Base-by-base conservation (phyloP, 495 filamentous ascomycete genomes). In the Penicillium pulvis region DNA sequence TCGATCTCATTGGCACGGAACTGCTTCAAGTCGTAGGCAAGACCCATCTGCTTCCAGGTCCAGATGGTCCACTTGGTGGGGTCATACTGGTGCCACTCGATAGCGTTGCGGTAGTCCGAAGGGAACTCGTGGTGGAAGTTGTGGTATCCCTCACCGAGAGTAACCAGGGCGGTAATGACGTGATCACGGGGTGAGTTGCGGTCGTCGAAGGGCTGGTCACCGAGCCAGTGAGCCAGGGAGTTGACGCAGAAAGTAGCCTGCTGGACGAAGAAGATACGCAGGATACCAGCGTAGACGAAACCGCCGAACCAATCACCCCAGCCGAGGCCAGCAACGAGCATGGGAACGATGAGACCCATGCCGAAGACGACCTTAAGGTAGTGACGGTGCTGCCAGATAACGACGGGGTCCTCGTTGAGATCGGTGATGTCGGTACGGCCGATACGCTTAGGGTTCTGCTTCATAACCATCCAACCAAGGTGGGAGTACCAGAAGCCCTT, bases 71-170 rank as follows among this genome's bases (percentile, higher is more conserved):
- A 97, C 83, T 98, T 98, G 74, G 94, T 98, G 20, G 94, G 94
- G 77, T 98, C 94, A 69, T 98, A 98, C 81, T 98, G 94, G 81
- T 89, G 90, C 91, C 92, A 97, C 70, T 97, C 81, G 62, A 98
- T 95, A 52, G 93, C 94, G 75, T 98, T 98, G 71, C 94, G 91
- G 88, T 97, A 97, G 75, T 98, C 94, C 14, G 91, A 95, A 53
- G 94, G 94, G 80, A 98, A 98, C 72, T 98, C 94, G 83, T 98
- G 94, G 81, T 98, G 94, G 87, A 98, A 98, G 81, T 96, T 97
- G 84, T 98, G 93, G 81, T 98, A 98, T 51, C 94, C 94, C 75
- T 98, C 94, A 50, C 94, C 94, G 30, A 98, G 91, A 47, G 94
- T 98, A 55, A 95, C 90, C 12, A 98, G 78, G 49, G 94, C 94